Evolutionary conservation across 371 early-diverging fungal genomes (phyloP).

Genomic region (Mucor irregularis): DNA sequence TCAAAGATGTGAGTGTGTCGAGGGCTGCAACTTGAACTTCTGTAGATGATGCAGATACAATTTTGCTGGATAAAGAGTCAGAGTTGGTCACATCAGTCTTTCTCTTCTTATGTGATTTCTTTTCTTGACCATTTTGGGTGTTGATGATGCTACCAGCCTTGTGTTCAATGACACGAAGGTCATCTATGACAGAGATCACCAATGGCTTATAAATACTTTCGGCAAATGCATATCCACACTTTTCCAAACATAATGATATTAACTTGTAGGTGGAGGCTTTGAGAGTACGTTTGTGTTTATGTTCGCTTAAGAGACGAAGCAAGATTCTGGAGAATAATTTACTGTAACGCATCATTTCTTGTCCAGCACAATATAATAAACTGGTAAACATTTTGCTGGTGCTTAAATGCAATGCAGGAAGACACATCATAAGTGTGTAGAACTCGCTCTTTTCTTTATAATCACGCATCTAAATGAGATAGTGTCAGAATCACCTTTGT

Average conservation of each 20-base stretch:
- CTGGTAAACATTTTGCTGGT: slow-evolving; percentile 42
- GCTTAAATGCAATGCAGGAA: slow-evolving; percentile 41
- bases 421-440: slow-evolving; percentile 37
- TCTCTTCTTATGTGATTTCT: slow-evolving; percentile 41
- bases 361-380: slow-evolving; percentile 40
- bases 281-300: slow-evolving; percentile 36
- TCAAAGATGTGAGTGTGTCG: slow-evolving; percentile 17
- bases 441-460: slow-evolving; percentile 43
- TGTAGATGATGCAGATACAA: slow-evolving; percentile 14
- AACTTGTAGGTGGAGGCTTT: slow-evolving; percentile 40
- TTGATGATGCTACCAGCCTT: slow-evolving; percentile 8
- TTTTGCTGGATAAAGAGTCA: slow-evolving; percentile 25
- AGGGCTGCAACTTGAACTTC: slow-evolving; percentile 38
- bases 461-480: slow-evolving; percentile 30
- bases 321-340: slow-evolving; percentile 43
- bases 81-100: slow-evolving; percentile 42
- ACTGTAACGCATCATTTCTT: slow-evolving; percentile 36
- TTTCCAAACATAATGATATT: slow-evolving; percentile 43
- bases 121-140: slow-evolving; percentile 1
- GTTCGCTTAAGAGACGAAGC: slow-evolving; percentile 40
- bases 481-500: background rate
- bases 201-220: slow-evolving; percentile 38
- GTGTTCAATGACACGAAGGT: slow-evolving; percentile 24
- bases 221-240: slow-evolving; percentile 45
- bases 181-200: slow-evolving; percentile 28